Conservation (phyloP, 108 stramenopile genomes). For the Phaeodactylum tricornutum region DNA sequence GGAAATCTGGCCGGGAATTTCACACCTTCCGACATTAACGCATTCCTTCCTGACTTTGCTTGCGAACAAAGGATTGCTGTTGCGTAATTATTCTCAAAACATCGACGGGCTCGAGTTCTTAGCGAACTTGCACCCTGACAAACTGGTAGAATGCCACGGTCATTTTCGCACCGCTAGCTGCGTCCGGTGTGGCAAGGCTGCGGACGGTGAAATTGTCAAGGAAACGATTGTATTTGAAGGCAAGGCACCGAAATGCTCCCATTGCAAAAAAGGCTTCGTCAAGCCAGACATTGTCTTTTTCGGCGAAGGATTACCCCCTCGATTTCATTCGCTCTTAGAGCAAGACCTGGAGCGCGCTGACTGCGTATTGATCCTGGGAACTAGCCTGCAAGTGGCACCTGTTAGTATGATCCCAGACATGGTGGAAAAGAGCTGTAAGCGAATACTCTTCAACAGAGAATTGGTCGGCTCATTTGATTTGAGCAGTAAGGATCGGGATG, state of each 20-base stretch:
- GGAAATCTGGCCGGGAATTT: constrained; percentile 81
- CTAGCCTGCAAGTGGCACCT: constrained; percentile 73
- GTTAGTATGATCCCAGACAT: constrained; percentile 65
- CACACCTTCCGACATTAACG: constrained; percentile 71
- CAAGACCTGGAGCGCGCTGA: constrained; percentile 52
- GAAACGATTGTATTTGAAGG: constrained; percentile 46
- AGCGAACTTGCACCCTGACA: constrained; percentile 71
- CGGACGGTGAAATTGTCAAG: constrained; percentile 45
- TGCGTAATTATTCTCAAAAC: constrained; percentile 88
- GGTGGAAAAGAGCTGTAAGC: constrained; percentile 33
- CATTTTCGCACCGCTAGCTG: constrained; percentile 76
- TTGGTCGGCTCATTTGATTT: constrained; percentile 42
- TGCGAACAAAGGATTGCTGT: constrained; percentile 61
- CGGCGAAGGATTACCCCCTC: constrained; percentile 77
- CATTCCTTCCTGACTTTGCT: constrained; percentile 85
- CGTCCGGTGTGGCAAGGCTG: constrained; percentile 29
- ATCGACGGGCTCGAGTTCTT: constrained; percentile 88
- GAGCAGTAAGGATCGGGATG: constrained; percentile 46
- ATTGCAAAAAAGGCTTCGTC: constrained; percentile 64
- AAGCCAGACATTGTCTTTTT: constrained; percentile 98
- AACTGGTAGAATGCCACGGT: constrained; percentile 88
- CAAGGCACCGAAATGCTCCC: constrained; percentile 41
- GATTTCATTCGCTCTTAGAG: constrained; percentile 40
- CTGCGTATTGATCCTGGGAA: constrained; percentile 82
- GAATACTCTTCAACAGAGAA: constrained; percentile 67